These are phyloP conservation scores for Pseudonectria buxi DNA, from an alignment of 2,329 filamentous ascomycete species.

Conservation along the genomic window DNA sequence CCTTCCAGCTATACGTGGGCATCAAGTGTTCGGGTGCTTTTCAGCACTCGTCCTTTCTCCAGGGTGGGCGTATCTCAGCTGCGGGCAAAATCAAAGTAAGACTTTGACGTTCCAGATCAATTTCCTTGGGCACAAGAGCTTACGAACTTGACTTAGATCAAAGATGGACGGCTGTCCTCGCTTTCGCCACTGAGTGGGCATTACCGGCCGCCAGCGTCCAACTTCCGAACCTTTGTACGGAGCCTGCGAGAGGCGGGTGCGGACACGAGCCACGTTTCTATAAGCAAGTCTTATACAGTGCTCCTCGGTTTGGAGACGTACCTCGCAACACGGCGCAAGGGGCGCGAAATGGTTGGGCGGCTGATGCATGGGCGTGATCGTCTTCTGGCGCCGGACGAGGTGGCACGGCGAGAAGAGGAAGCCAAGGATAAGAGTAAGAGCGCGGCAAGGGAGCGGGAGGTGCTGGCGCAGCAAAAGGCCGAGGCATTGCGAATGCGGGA, in stretches of 20 bases:
- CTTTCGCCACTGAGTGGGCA: slow-evolving; percentile 70
- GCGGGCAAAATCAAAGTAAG: slow-evolving; percentile 84
- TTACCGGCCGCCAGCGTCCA: slow-evolving; percentile 75
- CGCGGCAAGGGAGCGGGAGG: slow-evolving; percentile 44
- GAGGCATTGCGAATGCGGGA: slow-evolving; percentile 33
- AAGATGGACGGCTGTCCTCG: slow-evolving; percentile 67
- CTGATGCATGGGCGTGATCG: slow-evolving; percentile 50
- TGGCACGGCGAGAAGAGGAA: slow-evolving; percentile 49
- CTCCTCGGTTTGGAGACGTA: slow-evolving; percentile 79
- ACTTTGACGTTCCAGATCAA: too few species aligned
- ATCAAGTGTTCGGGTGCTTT: slow-evolving; percentile 87
- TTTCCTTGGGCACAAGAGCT: too few species aligned
- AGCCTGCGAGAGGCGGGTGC: slow-evolving; percentile 65
- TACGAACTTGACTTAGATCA: too few species aligned
- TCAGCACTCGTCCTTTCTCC: slow-evolving; percentile 84
- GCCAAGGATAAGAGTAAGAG: slow-evolving; percentile 55
- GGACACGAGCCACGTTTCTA: slow-evolving; percentile 71
- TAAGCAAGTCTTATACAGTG: slow-evolving; percentile 76
- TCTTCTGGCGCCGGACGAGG: slow-evolving; percentile 54
- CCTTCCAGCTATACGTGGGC: slow-evolving; percentile 77
- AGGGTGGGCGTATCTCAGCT: slow-evolving; percentile 72
- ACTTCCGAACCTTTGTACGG: slow-evolving; percentile 76
- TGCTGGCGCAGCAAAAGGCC: slow-evolving; percentile 32
- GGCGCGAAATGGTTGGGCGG: slow-evolving; percentile 49
- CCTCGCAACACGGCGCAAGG: slow-evolving; percentile 57